Evolutionary conservation across 768 basidiomycete species (phyloP).

Genomic region (Gymnopilus dilepis): DNA sequence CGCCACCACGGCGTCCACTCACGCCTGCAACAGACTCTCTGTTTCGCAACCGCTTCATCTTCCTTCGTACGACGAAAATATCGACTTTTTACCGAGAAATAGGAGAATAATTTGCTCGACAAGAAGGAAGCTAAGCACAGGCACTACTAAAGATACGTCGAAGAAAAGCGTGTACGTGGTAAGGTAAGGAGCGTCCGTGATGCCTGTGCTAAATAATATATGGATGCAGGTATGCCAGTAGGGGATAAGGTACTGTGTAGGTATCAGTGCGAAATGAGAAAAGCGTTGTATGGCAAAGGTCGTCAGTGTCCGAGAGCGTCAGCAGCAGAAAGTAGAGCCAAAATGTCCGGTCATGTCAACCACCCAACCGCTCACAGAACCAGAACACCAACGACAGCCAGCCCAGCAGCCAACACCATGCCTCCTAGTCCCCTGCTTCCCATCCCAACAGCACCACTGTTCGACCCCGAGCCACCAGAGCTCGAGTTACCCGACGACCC

Average conservation of each 20-base stretch:
- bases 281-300: background rate
- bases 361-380: background rate
- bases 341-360: background rate
- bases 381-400: conserved; percentile 4
- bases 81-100: background rate
- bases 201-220: conserved; percentile 1
- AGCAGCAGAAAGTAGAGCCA: background rate
- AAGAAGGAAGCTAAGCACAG: background rate
- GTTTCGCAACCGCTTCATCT: background rate
- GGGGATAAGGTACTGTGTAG: background rate
- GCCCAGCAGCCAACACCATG: conserved; percentile 1
- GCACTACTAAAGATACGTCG: conserved; percentile 1
- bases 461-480: background rate
- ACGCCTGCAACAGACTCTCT: background rate
- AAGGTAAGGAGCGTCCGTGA: conserved; percentile 5
- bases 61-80: background rate
- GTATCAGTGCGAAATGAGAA: background rate
- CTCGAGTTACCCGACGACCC: background rate
- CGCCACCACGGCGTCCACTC: background rate
- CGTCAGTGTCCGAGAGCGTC: background rate
- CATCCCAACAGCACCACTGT: background rate
- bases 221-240: background rate
- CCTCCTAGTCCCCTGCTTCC: background rate
- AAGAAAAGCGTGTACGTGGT: background rate
- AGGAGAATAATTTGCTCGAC: background rate